Conservation (phyloP, 768 basidiomycete genomes). For the Gloeophyllum trabeum region DNA sequence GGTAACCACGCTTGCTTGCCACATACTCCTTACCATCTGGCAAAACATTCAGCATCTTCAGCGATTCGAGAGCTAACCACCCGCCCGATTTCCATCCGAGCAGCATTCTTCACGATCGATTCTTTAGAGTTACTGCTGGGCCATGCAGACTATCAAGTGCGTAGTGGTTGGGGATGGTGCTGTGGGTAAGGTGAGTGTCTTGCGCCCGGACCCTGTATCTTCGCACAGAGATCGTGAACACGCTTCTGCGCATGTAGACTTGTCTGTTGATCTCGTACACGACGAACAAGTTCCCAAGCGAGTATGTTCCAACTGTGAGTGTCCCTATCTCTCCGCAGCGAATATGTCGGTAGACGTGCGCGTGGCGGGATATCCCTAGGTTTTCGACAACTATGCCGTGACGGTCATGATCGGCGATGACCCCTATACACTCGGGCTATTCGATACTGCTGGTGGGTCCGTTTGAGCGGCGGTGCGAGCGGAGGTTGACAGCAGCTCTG, state of each 20-base stretch:
- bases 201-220: not conserved
- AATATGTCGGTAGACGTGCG: too few relatives aligned
- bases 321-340: constrained; percentile 8
- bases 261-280: constrained; percentile 96
- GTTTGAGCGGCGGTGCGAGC: constrained; percentile 1
- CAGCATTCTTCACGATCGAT: too few relatives aligned
- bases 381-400: constrained; percentile 96
- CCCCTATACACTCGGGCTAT: constrained; percentile 95
- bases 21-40: too few relatives aligned
- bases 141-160: constrained; percentile 96
- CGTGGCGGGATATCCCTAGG: constrained; percentile 31
- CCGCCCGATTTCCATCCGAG: too few relatives aligned
- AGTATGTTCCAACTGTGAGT: constrained; percentile 96
- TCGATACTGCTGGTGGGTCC: constrained; percentile 92
- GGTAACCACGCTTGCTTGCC: too few relatives aligned
- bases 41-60: too few relatives aligned
- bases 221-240: not conserved
- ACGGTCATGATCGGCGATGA: constrained; percentile 99
- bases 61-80: too few relatives aligned
- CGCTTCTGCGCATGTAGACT: constrained; percentile 40
- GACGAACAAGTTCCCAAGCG: constrained; percentile 96
- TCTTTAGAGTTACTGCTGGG: constrained; percentile 12
- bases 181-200: constrained; percentile 79
- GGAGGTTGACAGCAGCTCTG: not conserved
- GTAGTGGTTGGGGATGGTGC: constrained; percentile 98